Evolutionary conservation across 2,329 filamentous ascomycete genomes (phyloP).

Genomic region (Daldinia eschscholtzii): DNA sequence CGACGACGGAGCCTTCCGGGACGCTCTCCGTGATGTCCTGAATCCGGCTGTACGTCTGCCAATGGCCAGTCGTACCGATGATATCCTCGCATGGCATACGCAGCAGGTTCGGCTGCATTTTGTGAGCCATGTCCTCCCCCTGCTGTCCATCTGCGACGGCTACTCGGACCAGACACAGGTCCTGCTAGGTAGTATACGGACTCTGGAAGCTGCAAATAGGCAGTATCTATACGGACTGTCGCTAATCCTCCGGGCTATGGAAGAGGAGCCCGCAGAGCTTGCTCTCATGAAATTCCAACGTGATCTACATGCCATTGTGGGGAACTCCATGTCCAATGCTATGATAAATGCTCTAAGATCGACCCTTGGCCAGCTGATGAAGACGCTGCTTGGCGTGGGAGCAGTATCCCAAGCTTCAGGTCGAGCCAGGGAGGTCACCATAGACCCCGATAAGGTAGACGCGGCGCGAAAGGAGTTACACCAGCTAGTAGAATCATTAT

Average conservation of each 20-base stretch:
- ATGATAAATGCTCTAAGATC: constrained; percentile 67
- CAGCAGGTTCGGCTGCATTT: constrained; percentile 73
- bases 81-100: constrained; percentile 71
- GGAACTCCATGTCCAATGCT: constrained; percentile 69
- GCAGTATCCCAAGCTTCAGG: constrained; percentile 14
- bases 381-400: constrained; percentile 60
- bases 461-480: constrained; percentile 65
- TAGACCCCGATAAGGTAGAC: constrained; percentile 51
- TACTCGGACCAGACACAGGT: constrained; percentile 61
- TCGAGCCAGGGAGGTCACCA: constrained; percentile 30
- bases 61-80: constrained; percentile 64
- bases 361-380: constrained; percentile 67
- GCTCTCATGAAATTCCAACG: constrained; percentile 66
- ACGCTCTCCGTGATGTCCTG: constrained; percentile 67
- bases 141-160: constrained; percentile 63
- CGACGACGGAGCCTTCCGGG: constrained; percentile 61
- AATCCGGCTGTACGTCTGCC: constrained; percentile 62
- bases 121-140: constrained; percentile 68
- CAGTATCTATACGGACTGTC: constrained; percentile 69
- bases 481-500: constrained; percentile 69
- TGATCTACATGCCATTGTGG: constrained; percentile 74
- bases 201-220: constrained; percentile 70
- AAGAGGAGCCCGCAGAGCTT: constrained; percentile 54
- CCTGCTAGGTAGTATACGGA: constrained; percentile 66
- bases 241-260: constrained; percentile 63